phyloP scores from a whole-genome alignment of 495 filamentous ascomycete genomes.

The Chaetomidium leptoderma region DNA sequence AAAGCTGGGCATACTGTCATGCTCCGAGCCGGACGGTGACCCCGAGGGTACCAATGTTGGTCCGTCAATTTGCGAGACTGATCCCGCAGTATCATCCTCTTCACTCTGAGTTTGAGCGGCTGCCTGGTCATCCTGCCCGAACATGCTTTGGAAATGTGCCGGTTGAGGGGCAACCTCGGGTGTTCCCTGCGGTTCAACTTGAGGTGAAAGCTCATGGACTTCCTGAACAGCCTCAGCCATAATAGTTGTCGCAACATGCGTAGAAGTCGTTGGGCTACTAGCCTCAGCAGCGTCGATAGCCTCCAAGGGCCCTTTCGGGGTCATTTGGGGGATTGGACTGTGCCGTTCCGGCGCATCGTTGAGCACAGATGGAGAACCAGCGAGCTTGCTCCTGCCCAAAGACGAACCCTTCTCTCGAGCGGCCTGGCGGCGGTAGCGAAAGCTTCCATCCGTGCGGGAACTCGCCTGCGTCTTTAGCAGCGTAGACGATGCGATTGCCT shows the following conservation, averaged over 20 bases:
- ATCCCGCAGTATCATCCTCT: neutral
- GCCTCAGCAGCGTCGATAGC: neutral
- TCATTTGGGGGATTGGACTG: neutral
- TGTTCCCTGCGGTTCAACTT: neutral
- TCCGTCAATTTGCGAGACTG: conserved; percentile 20
- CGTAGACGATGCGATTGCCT: neutral
- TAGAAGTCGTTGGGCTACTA: too few relatives aligned
- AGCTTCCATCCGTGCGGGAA: conserved; percentile 30
- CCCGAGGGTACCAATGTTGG: conserved; percentile 19
- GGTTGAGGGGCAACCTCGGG: neutral
- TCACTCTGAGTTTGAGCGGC: neutral
- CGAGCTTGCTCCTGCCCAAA: neutral
- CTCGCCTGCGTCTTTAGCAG: conserved; percentile 20
- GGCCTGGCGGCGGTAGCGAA: conserved; percentile 24
- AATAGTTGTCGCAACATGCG: neutral
- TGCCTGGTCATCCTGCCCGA: neutral
- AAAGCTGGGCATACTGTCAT: conserved; percentile 12
- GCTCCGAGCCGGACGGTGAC: conserved; percentile 1
- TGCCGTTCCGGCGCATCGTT: neutral
- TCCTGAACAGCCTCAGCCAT: neutral
- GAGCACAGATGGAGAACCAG: neutral
- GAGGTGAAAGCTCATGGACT: neutral
- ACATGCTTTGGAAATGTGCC: neutral
- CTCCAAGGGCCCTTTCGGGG: neutral
- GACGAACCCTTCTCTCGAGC: neutral